Evolutionary conservation across 371 early-diverging fungal species (phyloP), one percentile per base, ranked within the genome.

Genomic region (Zychaea mexicana): DNA sequence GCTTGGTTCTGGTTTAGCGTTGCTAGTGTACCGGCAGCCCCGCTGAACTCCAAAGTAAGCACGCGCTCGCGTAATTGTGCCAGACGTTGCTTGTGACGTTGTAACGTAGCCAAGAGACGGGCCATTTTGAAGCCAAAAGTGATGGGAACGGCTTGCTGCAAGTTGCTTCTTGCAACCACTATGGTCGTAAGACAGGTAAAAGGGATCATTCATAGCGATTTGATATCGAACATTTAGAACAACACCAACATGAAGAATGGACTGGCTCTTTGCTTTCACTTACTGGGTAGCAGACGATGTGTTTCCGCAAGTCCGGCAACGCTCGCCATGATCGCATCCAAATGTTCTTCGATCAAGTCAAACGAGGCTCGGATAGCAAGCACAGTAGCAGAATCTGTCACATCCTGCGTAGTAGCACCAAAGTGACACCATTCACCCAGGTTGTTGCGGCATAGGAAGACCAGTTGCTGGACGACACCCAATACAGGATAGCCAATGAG

Each of bases 41-140:
- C 68, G 36, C 63, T 56, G 45, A 68, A 68, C 32, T 68, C 68
- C 3, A 68, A 42, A 10, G 55, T 54, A 21, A 68, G 39, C 5
- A 60, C 64, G 0, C 55, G 52, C 15, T 49, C 46, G 19, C 68
- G 68, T 5, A 68, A 22, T 28, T 62, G 38, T 2, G 1, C 27
- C 53, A 68, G 22, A 26, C 68, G 62, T 42, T 62, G 42, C 53
- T 55, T 57, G 32, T 68, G 68, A 0, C 68, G 52, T 31, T 59
- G 57, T 24, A 68, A 38, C 30, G 68, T 68, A 21, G 68, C 68
- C 33, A 62, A 57, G 0, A 68, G 36, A 15, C 68, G 38, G 5
- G 68, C 68, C 68, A 68, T 68, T 24, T 68, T 68, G 55, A 68
- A 68, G 2, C 68, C 68, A 47, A 68, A 68, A 31, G 47, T 68